Evolutionary conservation across 345 rosid genomes (phyloP), one percentile per base, ranked within the genome.

Genomic region (Salix caprea): DNA sequence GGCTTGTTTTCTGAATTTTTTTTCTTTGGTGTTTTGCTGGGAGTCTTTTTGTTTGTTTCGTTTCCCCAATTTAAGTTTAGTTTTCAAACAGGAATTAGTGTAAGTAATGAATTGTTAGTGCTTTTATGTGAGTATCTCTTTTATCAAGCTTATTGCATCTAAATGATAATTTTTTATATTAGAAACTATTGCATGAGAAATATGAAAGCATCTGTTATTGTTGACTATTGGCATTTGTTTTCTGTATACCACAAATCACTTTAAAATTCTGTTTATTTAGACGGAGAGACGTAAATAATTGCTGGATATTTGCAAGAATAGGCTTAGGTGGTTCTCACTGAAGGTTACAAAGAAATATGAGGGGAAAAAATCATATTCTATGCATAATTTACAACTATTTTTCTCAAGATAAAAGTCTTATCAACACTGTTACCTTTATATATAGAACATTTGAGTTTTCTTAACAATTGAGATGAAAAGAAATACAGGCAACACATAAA

Each of bases 1-100:
- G 98, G 99, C 92, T 82, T 81, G 79, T 65, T 14, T 72, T 24
- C 74, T 30, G 5, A 34, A 52, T 62, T 52, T 74, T 54, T 52
- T 71, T 68, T 52, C 75, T 56, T 42, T 72, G 19, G 26, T 23
- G 19, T 42, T 48, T 12, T 39, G 28, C 28, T 8, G 26, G 62
- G n/a, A 3, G 10, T 56, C 28, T 56, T 56, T 56, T 56, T 58
- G 28, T 58, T 14, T 23, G 10, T 58, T 58, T 58, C 28, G 9
- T n/a, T 44, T 66, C 19, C 7, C 3, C 23, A 5, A 21, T 71
- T 36, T 3, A 68, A 6, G 1, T 67, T 37, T 21, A 37, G 60
- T 11, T 44, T 65, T 74, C 34, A 10, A 5, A 48, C 13, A 13
- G 61, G 71, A n/a, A 56, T 56, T n/a, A 36, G 34, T 68, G 46